Conservation (phyloP, 2,329 filamentous ascomycete species). For the Penicillium janthinellum region DNA sequence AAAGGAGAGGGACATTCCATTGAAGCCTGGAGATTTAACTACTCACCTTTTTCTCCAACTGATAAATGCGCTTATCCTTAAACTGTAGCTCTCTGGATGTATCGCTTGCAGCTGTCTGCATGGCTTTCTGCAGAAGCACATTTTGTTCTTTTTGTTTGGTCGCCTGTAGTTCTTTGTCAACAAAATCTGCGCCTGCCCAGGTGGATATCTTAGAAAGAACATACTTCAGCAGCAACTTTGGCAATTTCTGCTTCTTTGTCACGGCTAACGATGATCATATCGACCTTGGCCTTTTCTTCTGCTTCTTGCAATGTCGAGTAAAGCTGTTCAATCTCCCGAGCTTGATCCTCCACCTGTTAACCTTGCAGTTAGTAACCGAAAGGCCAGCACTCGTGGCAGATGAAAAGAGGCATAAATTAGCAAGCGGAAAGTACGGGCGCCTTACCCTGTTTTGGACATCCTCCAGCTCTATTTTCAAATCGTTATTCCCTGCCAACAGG, state of each 20-base stretch:
- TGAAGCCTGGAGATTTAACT: background rate
- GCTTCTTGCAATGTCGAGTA: conserved; percentile 23
- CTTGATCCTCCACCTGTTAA: conserved; percentile 29
- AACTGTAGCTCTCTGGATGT: conserved; percentile 32
- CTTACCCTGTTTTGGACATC: conserved; percentile 28
- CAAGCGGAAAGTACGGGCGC: background rate
- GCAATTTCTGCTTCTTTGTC: conserved; percentile 26
- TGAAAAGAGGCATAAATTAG: background rate
- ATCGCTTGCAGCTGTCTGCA: conserved; percentile 29
- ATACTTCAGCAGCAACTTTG: conserved; percentile 27
- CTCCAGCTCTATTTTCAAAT: conserved; percentile 19
- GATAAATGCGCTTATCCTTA: conserved; percentile 35
- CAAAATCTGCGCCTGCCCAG: background rate
- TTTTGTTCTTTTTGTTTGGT: conserved; percentile 30
- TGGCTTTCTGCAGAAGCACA: conserved; percentile 25
- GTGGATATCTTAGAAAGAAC: background rate
- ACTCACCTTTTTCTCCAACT: conserved; percentile 38
- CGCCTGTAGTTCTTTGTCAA: conserved; percentile 18
- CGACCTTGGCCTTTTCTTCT: conserved; percentile 22
- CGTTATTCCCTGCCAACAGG: conserved; percentile 25
- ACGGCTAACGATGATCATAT: conserved; percentile 25
- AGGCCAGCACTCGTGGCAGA: too few species aligned
- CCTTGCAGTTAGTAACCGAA: background rate
- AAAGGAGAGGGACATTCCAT: background rate
- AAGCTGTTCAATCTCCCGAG: conserved; percentile 25